A percentile compares a stretch with the other conserved stretches of the same genome.
phyloP scores from a whole-genome alignment of 768 basidiomycete species.

The Rhizopogon sp. region DNA sequence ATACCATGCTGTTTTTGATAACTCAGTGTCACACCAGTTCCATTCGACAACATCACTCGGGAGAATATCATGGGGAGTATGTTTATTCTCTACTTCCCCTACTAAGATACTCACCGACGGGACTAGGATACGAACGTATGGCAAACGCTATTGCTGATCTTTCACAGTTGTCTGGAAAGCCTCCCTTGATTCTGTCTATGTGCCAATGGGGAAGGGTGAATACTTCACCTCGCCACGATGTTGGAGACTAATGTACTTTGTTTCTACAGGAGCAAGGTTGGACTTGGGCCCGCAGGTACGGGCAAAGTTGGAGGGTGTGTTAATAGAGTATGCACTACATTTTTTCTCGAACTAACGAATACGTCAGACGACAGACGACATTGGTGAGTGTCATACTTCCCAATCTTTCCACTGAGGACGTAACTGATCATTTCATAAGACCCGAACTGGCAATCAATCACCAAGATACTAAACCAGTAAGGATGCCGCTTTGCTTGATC shows the following conservation, averaged over 20 bases:
- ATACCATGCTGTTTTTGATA: not conserved
- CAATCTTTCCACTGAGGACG: not conserved
- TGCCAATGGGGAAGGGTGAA: slow-evolving; percentile 66
- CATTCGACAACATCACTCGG: slow-evolving; percentile 51
- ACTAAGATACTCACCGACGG: not conserved
- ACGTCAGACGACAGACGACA: slow-evolving; percentile 46
- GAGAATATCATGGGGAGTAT: slow-evolving; percentile 53
- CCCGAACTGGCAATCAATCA: slow-evolving; percentile 46
- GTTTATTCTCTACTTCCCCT: slow-evolving; percentile 12
- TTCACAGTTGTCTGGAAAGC: slow-evolving; percentile 41
- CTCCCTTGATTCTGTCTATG: slow-evolving; percentile 54
- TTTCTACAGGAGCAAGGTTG: slow-evolving; percentile 50
- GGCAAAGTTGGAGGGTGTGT: slow-evolving; percentile 64
- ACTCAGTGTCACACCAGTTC: slow-evolving; percentile 31
- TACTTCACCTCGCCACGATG: slow-evolving; percentile 5
- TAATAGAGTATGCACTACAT: not conserved
- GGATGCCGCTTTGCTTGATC: not conserved
- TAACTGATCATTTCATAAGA: slow-evolving; percentile 16
- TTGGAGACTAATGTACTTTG: not conserved
- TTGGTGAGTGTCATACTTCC: slow-evolving; percentile 24
- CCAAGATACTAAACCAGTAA: slow-evolving; percentile 51
- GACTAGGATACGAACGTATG: slow-evolving; percentile 56
- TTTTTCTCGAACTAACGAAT: not conserved
- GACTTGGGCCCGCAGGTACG: slow-evolving; percentile 55
- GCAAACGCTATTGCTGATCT: slow-evolving; percentile 50